These are phyloP conservation scores for Petasospora fabianii DNA, from an alignment of 1,139 yeast species.

Conservation along the genomic window DNA sequence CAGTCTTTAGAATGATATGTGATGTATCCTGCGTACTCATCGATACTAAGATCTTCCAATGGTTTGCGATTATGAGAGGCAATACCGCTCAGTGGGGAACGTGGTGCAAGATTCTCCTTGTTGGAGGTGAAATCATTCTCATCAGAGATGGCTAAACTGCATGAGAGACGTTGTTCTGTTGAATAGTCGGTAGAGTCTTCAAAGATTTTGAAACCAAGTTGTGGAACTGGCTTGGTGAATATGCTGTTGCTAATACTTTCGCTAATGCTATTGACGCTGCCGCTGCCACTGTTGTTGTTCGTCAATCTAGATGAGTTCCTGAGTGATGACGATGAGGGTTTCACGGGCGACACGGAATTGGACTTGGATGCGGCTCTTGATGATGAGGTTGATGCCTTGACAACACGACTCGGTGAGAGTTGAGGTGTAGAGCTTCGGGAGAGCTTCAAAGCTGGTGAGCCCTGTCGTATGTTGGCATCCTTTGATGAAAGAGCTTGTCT, in stretches of 20 bases:
- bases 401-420: conserved; percentile 12
- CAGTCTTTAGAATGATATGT: conserved; percentile 12
- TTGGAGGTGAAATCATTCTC: conserved; percentile 20
- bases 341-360: conserved; percentile 1
- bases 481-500: conserved; percentile 24
- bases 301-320: too few species aligned
- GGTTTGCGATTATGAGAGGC: conserved; percentile 8
- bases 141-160: conserved; percentile 15
- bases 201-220: conserved; percentile 22
- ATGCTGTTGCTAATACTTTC: not conserved
- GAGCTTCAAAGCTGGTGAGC: conserved; percentile 8
- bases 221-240: conserved; percentile 4
- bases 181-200: conserved; percentile 24
- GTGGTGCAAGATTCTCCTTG: conserved; percentile 21
- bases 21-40: conserved; percentile 17
- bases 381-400: conserved; percentile 1
- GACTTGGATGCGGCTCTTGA: conserved; percentile 10
- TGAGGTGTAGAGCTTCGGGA: conserved; percentile 12
- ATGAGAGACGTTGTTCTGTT: conserved; percentile 16
- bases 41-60: conserved; percentile 17
- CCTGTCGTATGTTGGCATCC: conserved; percentile 21
- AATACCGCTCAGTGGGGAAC: not conserved
- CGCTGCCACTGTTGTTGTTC: too few species aligned
- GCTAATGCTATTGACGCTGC: too few species aligned
- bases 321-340: conserved; percentile 1